Percentiles rank a stretch among this genome's conserved stretches.
Evolutionary conservation across 202 grass and related monocot genomes (phyloP).

Genomic region (Brachypodium distachyon): DNA sequence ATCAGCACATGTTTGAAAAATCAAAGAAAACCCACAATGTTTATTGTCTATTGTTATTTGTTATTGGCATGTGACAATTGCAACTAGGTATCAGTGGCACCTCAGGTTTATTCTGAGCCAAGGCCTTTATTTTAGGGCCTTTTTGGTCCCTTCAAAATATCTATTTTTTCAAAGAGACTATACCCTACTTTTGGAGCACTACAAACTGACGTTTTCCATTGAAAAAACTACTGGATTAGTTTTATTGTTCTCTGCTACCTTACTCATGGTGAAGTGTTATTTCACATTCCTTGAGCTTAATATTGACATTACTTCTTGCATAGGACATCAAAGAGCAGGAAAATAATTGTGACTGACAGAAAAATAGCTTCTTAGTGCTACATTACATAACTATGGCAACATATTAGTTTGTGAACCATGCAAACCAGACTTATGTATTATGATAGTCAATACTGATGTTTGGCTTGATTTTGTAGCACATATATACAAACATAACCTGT

Average conservation of each 20-base stretch:
- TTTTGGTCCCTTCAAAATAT: neutral
- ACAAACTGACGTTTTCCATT: neutral
- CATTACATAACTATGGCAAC: neutral
- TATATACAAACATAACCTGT: constrained; percentile 12
- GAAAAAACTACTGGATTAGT: neutral
- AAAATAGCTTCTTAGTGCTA: neutral
- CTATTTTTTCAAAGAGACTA: neutral
- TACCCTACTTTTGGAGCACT: neutral
- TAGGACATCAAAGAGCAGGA: neutral
- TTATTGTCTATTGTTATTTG: neutral
- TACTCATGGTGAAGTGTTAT: neutral
- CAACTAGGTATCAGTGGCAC: neutral
- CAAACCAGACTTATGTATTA: neutral
- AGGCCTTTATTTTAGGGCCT: neutral
- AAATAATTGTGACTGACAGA: neutral
- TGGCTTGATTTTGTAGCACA: neutral
- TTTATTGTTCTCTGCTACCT: neutral
- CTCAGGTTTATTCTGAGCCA: neutral
- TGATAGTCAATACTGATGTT: neutral
- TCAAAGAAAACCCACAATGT: neutral
- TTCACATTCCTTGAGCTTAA: neutral
- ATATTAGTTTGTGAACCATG: neutral
- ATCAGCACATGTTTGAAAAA: neutral
- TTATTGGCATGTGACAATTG: neutral
- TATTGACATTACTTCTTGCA: neutral